Conservation (phyloP, 2,329 filamentous ascomycete species). For the Fusarium burgessii region DNA sequence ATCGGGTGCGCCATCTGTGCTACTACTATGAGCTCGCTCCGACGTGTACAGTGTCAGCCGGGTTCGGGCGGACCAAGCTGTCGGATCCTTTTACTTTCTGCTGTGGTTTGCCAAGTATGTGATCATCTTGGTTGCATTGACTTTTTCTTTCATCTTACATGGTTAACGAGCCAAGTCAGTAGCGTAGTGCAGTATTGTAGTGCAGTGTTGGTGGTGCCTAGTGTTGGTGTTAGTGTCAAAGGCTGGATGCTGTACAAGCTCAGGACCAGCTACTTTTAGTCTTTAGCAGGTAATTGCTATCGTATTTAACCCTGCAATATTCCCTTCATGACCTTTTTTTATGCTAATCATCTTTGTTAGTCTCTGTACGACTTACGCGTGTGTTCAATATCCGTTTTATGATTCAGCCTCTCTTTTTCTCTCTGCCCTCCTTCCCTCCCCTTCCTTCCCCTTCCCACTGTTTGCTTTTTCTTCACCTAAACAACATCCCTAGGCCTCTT, state of each 20-base stretch:
- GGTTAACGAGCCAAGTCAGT: slow-evolving; percentile 7
- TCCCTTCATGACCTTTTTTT: slow-evolving; percentile 6
- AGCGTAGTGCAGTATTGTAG: neutral
- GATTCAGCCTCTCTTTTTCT: slow-evolving; percentile 35
- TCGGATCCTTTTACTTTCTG: slow-evolving; percentile 36
- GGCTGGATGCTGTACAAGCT: slow-evolving; percentile 18
- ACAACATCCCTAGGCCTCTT: neutral
- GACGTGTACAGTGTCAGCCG: slow-evolving; percentile 40
- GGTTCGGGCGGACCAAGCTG: slow-evolving; percentile 44
- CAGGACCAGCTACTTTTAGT: slow-evolving; percentile 6
- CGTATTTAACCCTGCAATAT: slow-evolving; percentile 40
- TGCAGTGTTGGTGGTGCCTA: slow-evolving; percentile 24
- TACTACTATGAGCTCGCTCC: slow-evolving; percentile 31
- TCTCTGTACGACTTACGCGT: slow-evolving; percentile 33
- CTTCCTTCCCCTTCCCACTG: neutral
- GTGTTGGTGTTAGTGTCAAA: slow-evolving; percentile 27
- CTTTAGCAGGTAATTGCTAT: neutral
- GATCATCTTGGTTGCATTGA: slow-evolving; percentile 30
- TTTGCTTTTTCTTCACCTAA: neutral
- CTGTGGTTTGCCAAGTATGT: slow-evolving; percentile 39
- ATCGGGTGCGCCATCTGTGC: slow-evolving; percentile 26
- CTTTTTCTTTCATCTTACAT: slow-evolving; percentile 25
- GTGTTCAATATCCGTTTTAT: slow-evolving; percentile 29
- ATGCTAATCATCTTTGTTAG: slow-evolving; percentile 2
- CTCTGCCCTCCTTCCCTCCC: neutral